Evolutionary conservation across 805 yeast genomes (phyloP).

Genomic region (Pichia ethanolica): DNA sequence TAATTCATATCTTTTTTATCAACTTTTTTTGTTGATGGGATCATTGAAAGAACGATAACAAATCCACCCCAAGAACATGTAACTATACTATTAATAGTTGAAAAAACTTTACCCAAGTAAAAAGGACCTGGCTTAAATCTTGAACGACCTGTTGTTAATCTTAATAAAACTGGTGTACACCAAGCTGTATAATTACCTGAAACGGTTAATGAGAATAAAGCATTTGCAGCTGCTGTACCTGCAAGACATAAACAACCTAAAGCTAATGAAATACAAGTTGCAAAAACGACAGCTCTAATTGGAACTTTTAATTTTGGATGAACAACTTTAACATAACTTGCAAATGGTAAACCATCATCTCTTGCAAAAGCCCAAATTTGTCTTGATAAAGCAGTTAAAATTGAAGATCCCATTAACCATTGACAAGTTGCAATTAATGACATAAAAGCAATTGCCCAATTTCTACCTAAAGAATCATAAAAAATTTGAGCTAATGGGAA

Average conservation of each 20-base stretch:
- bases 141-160: constrained; percentile 41
- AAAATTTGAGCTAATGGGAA: constrained; percentile 62
- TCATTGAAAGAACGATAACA: constrained; percentile 50
- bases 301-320: constrained; percentile 55
- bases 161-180: constrained; percentile 51
- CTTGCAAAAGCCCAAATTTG: constrained; percentile 73
- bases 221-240: constrained; percentile 53
- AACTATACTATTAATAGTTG: constrained; percentile 34
- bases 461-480: constrained; percentile 52
- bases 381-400: constrained; percentile 57
- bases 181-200: constrained; percentile 59
- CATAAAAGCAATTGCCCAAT: constrained; percentile 62
- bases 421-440: constrained; percentile 51
- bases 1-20: constrained; percentile 55
- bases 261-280: constrained; percentile 40
- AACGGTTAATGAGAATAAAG: constrained; percentile 58
- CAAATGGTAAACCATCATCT: constrained; percentile 67
- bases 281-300: constrained; percentile 52
- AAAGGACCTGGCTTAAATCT: constrained; percentile 62
- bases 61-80: constrained; percentile 45
- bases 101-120: constrained; percentile 47
- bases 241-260: constrained; percentile 55
- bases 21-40: constrained; percentile 43
- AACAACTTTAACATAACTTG: constrained; percentile 48
- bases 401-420: constrained; percentile 58